Evolutionary conservation across 306 rosid genomes (phyloP), one percentile per base, ranked within the genome.

Genomic region (Acacia acuminata): DNA sequence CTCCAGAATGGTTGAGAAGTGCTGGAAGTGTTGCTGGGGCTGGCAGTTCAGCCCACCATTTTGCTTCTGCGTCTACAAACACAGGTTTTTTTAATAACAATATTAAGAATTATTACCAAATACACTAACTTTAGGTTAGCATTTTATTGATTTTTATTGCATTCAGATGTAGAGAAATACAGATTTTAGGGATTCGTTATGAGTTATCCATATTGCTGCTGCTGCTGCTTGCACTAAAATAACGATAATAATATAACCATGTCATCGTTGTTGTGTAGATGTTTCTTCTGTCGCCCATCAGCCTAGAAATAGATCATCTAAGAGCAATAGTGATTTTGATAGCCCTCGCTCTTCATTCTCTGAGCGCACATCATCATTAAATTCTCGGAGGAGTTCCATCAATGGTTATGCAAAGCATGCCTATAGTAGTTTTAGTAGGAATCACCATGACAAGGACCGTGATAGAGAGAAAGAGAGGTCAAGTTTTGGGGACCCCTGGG

Each of bases 1-100:
- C 87, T 87, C 99, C 99, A 85, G 91, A 96, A 94, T 96, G 99
- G 99, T 88, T 96, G 94, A 94, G 97, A 91, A 89, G 82, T 87
- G 71, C 97, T 77, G 99, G 98, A 88, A 86, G 89, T 88, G 92
- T 88, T 83, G 83, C 97, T 56, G 98, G 94, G 85, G 89, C 89
- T 83, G 92, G 97, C 88, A 90, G 81, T 94, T 92, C 98, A 85
- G 82, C 91, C 94, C 97, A 82, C 92, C 99, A 92, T 82, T 90
- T 86, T 82, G 87, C 90, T 70, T 77, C 92, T 48, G 79, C 94
- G 47, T 89, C 98, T 82, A 81, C 89, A 84, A 91, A 90, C 79
- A 77, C 96, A 12, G 99, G 99, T 96, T 88, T 71, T 27, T 65
- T 82, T 15, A 1, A 19, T 42, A 20, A 56, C 8, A 51, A 1